phyloP scores from a whole-genome alignment of 257 asterid species.

The Mentha longifolia region DNA sequence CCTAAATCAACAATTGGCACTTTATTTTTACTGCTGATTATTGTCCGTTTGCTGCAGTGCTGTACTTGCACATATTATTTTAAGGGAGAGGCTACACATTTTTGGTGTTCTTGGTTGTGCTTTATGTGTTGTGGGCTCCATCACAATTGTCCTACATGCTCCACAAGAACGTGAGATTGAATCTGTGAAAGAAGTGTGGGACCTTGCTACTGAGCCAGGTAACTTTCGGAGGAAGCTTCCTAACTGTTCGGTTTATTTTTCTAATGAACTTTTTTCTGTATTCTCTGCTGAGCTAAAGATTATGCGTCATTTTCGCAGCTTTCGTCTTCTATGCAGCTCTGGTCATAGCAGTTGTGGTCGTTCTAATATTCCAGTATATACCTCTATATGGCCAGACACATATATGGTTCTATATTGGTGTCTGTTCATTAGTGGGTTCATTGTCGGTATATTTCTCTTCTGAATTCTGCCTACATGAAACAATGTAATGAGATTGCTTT shows the following conservation, averaged over 20 bases:
- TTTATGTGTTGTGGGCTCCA: constrained; percentile 96
- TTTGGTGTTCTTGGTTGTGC: constrained; percentile 98
- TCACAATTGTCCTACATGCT: constrained; percentile 91
- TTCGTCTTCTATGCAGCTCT: constrained; percentile 65
- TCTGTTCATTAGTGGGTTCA: constrained; percentile 79
- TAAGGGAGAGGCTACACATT: constrained; percentile 78
- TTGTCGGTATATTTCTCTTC: constrained; percentile 63
- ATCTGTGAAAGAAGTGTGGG: constrained; percentile 96
- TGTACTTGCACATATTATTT: constrained; percentile 85
- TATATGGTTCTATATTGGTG: constrained; percentile 74
- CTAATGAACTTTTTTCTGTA: constrained; percentile 5
- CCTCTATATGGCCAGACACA: constrained; percentile 84
- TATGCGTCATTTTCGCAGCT: constrained; percentile 51
- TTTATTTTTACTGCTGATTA: constrained; percentile 43
- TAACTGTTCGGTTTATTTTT: constrained; percentile 10
- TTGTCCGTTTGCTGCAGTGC: constrained; percentile 66
- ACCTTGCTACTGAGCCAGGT: constrained; percentile 98
- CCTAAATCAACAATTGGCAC: constrained; percentile 30
- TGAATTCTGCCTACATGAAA: background rate
- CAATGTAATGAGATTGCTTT: constrained; percentile 1
- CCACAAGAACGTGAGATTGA: constrained; percentile 96
- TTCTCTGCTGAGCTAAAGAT: constrained; percentile 36
- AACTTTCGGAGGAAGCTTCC: constrained; percentile 17
- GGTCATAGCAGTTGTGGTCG: constrained; percentile 54
- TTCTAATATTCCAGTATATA: constrained; percentile 61